Conservation (phyloP, 441 rosid species). For the Cnidoscolus chayamansa region DNA sequence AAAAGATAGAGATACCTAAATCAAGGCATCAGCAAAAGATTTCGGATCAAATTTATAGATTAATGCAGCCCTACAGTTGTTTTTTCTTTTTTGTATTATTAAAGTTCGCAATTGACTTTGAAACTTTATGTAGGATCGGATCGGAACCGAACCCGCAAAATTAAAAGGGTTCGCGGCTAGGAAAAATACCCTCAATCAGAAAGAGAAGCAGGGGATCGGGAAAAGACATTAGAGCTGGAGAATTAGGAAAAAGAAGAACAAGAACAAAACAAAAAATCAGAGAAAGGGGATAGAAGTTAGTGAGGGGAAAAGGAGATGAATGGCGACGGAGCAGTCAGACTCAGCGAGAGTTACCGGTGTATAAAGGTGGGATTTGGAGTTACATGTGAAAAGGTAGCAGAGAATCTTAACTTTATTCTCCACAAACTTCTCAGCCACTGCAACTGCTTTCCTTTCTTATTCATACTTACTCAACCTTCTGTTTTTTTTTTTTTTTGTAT, state of each 20-base stretch:
- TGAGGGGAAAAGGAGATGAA: not conserved
- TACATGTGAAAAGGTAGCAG: slow-evolving; percentile 1
- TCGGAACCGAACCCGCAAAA: not conserved
- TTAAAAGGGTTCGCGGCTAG: not conserved
- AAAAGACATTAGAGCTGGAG: too few relatives aligned
- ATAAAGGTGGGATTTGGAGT: slow-evolving; percentile 17
- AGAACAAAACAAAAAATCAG: not conserved
- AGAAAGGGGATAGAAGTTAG: not conserved
- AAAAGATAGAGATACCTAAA: not conserved
- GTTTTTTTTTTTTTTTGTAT: too few relatives aligned
- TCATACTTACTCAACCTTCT: not conserved
- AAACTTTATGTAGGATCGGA: not conserved
- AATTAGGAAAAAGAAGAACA: not conserved
- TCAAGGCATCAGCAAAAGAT: not conserved
- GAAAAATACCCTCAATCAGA: not conserved
- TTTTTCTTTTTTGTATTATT: not conserved
- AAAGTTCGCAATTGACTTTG: not conserved
- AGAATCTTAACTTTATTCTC: slow-evolving; percentile 2
- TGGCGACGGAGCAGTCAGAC: not conserved
- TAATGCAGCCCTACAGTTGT: not conserved
- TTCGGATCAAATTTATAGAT: not conserved
- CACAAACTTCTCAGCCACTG: not conserved
- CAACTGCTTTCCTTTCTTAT: not conserved
- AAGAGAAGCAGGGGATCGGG: too few relatives aligned
- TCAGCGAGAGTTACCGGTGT: too few relatives aligned